phyloP scores from a whole-genome alignment of 2,329 filamentous ascomycete species.

The Fusarium globosum region DNA sequence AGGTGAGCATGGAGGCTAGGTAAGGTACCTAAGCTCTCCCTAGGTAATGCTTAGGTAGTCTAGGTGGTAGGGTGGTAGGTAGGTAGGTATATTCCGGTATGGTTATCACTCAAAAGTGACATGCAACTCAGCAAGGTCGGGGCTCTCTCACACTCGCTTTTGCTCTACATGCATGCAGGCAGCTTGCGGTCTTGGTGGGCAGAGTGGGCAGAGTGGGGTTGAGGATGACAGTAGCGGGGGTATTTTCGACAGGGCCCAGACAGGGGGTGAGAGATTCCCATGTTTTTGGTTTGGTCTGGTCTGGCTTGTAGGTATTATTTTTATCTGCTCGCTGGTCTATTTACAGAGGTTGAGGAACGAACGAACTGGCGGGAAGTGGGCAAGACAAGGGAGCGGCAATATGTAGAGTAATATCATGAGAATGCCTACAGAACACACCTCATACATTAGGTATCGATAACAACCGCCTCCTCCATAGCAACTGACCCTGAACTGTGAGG shows the following conservation, averaged over 20 bases:
- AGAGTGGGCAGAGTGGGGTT: slow-evolving; percentile 39
- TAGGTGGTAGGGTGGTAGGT: not conserved
- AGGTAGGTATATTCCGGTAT: not conserved
- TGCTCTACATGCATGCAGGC: slow-evolving; percentile 1
- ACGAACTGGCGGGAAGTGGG: not conserved
- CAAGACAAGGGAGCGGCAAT: not conserved
- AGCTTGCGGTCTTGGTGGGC: slow-evolving; percentile 20
- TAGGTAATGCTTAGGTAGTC: slow-evolving; percentile 5
- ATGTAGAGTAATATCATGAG: not conserved
- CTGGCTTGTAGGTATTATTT: not conserved
- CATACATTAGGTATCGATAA: not conserved
- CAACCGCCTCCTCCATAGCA: not conserved
- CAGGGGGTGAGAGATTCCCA: not conserved
- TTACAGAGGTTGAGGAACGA: not conserved
- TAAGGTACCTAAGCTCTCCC: not conserved
- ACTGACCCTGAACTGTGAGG: slow-evolving; percentile 13
- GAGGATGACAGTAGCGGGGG: slow-evolving; percentile 40
- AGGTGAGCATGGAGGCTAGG: slow-evolving; percentile 3
- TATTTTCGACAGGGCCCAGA: slow-evolving; percentile 26
- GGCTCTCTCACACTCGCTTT: not conserved
- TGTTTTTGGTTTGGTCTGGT: slow-evolving; percentile 6
- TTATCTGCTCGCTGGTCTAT: not conserved
- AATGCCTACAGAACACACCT: not conserved
- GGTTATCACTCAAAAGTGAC: not conserved
- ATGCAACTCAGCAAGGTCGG: not conserved